These are phyloP conservation scores for Hirsutella rhossiliensis DNA, from an alignment of 2,329 filamentous ascomycete species.

Conservation along the genomic window DNA sequence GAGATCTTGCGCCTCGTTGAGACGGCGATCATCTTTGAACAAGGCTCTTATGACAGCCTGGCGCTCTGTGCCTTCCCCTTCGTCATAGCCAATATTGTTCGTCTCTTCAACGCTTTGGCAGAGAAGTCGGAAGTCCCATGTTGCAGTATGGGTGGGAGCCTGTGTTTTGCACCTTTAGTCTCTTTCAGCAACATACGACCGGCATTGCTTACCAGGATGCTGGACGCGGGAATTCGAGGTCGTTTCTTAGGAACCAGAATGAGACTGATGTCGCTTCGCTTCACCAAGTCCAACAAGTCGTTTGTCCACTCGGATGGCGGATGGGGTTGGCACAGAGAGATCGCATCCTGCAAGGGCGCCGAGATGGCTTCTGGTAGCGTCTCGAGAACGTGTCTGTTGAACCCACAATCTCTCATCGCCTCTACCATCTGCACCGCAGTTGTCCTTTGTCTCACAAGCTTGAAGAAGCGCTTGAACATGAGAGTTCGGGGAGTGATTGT, in stretches of 20 bases:
- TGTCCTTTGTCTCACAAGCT: constrained; percentile 36
- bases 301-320: constrained; percentile 68
- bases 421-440: constrained; percentile 56
- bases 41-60: constrained; percentile 74
- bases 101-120: constrained; percentile 54
- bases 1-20: constrained; percentile 73
- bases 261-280: constrained; percentile 67
- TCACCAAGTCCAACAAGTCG: constrained; percentile 61
- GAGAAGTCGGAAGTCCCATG: constrained; percentile 67
- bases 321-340: constrained; percentile 71
- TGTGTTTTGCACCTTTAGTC: constrained; percentile 12
- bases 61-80: constrained; percentile 72
- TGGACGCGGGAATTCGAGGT: constrained; percentile 19
- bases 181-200: background rate
- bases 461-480: constrained; percentile 58
- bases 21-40: constrained; percentile 82
- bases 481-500: constrained; percentile 52
- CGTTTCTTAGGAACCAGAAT: constrained; percentile 37
- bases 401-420: constrained; percentile 57
- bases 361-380: constrained; percentile 78
- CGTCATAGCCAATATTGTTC: constrained; percentile 52
- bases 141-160: constrained; percentile 51
- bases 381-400: constrained; percentile 58
- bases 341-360: constrained; percentile 68
- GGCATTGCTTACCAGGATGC: constrained; percentile 23